phyloP scores from a whole-genome alignment of 208 protist genomes.

The Trypanosoma lewisi region DNA sequence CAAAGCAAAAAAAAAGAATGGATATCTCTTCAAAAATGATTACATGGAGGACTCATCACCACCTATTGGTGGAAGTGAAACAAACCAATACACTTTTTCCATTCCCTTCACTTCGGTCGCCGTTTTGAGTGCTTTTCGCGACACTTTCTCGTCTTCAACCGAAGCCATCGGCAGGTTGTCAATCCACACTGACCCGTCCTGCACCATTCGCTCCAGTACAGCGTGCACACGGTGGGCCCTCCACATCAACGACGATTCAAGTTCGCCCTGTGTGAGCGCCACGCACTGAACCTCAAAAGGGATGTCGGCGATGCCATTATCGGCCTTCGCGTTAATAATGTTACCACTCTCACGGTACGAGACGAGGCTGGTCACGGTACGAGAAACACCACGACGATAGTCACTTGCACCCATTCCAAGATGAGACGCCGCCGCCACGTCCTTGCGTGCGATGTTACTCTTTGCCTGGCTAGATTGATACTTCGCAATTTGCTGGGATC shows the following conservation, averaged over 20 bases:
- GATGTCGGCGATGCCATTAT: conserved; percentile 9
- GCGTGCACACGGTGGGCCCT: conserved; percentile 57
- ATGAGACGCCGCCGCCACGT: background rate
- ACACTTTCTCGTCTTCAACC: background rate
- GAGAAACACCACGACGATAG: background rate
- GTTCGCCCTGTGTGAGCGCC: conserved; percentile 39
- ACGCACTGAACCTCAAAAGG: conserved; percentile 52
- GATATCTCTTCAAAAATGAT: background rate
- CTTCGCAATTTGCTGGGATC: conserved; percentile 39
- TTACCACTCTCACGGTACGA: background rate
- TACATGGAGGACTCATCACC: background rate
- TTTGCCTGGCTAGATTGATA: conserved; percentile 19
- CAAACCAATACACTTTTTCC: conserved; percentile 24
- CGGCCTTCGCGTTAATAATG: background rate
- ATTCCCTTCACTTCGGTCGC: background rate
- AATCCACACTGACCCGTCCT: conserved; percentile 81
- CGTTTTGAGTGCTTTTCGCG: too few relatives aligned
- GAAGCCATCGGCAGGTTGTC: conserved; percentile 24
- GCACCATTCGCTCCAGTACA: conserved; percentile 64
- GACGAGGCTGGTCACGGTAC: background rate
- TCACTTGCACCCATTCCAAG: background rate
- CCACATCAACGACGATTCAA: conserved; percentile 57
- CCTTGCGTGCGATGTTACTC: background rate
- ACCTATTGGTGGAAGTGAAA: background rate
- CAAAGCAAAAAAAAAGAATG: background rate